Conservation (phyloP, 1,139 yeast genomes). For the Blastobotrys malaysiensis region DNA sequence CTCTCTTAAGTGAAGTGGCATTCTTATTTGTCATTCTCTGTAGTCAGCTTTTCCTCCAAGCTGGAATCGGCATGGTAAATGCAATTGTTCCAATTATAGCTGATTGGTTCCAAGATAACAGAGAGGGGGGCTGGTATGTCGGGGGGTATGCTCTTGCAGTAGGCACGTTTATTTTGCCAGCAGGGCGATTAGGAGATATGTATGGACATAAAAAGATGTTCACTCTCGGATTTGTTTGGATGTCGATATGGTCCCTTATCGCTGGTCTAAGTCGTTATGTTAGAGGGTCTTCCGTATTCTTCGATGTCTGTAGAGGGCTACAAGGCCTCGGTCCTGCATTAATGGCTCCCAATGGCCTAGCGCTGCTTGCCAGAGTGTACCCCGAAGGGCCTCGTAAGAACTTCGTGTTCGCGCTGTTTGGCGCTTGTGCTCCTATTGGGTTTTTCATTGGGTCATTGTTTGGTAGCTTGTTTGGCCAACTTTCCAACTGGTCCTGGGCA, state of each 20-base stretch:
- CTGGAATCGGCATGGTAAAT: constrained; percentile 45
- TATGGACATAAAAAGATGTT: constrained; percentile 50
- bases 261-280: constrained; percentile 48
- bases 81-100: constrained; percentile 38
- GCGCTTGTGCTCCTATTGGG: constrained; percentile 56
- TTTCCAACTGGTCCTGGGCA: constrained; percentile 54
- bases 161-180: constrained; percentile 55
- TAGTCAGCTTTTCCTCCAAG: constrained; percentile 49
- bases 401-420: constrained; percentile 45
- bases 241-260: constrained; percentile 44
- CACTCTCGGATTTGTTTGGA: constrained; percentile 45
- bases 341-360: constrained; percentile 52
- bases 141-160: constrained; percentile 54
- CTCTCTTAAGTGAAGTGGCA: constrained; percentile 16
- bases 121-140: constrained; percentile 53
- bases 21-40: constrained; percentile 35
- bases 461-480: constrained; percentile 41
- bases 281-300: constrained; percentile 37
- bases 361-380: constrained; percentile 48
- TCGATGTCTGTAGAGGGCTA: constrained; percentile 48
- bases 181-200: constrained; percentile 62
- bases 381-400: constrained; percentile 41
- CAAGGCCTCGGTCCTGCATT: constrained; percentile 60
- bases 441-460: constrained; percentile 48
- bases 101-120: constrained; percentile 35